phyloP scores from a whole-genome alignment of 1,284 basidiomycete genomes.

The Earliella scabrosa region DNA sequence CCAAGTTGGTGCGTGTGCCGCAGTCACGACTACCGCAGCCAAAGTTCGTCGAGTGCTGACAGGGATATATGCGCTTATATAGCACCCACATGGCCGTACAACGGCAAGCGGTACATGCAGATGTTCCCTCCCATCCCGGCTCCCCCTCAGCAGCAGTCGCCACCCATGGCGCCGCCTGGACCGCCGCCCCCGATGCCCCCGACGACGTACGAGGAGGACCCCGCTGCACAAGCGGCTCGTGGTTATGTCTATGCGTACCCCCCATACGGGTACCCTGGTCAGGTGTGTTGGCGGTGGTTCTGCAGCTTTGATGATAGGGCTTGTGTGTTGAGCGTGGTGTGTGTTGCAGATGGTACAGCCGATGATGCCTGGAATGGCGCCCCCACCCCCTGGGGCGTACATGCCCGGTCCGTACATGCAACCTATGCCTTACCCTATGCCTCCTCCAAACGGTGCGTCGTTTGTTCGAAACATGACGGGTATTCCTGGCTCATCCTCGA shows the following conservation, averaged over 20 bases:
- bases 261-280: constrained; percentile 74
- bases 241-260: constrained; percentile 76
- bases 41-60: constrained; percentile 1
- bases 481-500: constrained; percentile 1
- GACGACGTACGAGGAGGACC: constrained; percentile 73
- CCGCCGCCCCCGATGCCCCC: constrained; percentile 72
- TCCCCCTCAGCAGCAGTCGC: constrained; percentile 56
- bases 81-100: constrained; percentile 88
- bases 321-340: constrained; percentile 3
- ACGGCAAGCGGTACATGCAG: constrained; percentile 81
- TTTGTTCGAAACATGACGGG: constrained; percentile 1
- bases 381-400: constrained; percentile 75
- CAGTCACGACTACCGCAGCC: background rate
- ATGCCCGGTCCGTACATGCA: constrained; percentile 79
- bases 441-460: constrained; percentile 63
- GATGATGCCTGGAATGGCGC: constrained; percentile 83
- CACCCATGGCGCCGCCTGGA: constrained; percentile 67
- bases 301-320: no score
- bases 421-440: constrained; percentile 82
- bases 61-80: constrained; percentile 8
- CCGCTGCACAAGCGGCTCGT: constrained; percentile 60
- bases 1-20: constrained; percentile 65
- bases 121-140: constrained; percentile 70
- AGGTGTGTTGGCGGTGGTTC: constrained; percentile 46
- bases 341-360: constrained; percentile 44